Base-by-base conservation (phyloP, 176 grass and related monocot species). In the Poa annua region DNA sequence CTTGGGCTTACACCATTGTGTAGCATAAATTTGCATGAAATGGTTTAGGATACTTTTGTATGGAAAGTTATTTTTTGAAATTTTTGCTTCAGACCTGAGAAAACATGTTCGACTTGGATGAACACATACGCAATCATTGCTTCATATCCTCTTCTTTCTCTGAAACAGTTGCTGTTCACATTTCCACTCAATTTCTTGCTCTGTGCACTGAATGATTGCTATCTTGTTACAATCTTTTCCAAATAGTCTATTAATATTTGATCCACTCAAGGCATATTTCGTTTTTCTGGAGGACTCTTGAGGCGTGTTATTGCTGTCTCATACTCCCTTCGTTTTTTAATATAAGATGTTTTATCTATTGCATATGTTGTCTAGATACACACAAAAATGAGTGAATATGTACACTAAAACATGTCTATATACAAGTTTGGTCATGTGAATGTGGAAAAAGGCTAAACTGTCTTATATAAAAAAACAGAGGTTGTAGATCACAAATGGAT, bases 241-340 rank as follows among this genome's bases (percentile, higher is more conserved):
- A 48, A 79, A 41, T 42, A 32, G 61, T 78, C 24, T 78, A 42
- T 59, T 44, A 61, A 24, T 41, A 25, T 73, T 38, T 44, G 55
- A 78, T 17, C 17, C 11, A 24, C 10, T 65, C 5, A 59, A 38
- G 11, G 20, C 34, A 12, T 22, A 57, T 20, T 49, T 79, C 8
- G 1, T 81, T 44, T 50, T 66, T 71, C 22, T 57, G 21, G 67
- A 45, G 8, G 52, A 15, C 24, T 59, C 15, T 56, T 48, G 36
- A 74, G 38, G 17, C 71, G 7, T 79, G 36, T 41, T 85, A 65
- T 76, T 85, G 26, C 62, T 57, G 13, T 81, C 63, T 71, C 71
- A 36, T 24, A n/a, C n/a, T n/a, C n/a, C n/a, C n/a, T n/a, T n/a
- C n/a, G n/a, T n/a, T n/a, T n/a, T n/a, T n/a, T n/a, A n/a, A n/a